A percentile compares a stretch with the other conserved stretches of the same genome.
Evolutionary conservation across 192 early-diverging fungal species (phyloP).

Genomic region (Podila horticola): DNA sequence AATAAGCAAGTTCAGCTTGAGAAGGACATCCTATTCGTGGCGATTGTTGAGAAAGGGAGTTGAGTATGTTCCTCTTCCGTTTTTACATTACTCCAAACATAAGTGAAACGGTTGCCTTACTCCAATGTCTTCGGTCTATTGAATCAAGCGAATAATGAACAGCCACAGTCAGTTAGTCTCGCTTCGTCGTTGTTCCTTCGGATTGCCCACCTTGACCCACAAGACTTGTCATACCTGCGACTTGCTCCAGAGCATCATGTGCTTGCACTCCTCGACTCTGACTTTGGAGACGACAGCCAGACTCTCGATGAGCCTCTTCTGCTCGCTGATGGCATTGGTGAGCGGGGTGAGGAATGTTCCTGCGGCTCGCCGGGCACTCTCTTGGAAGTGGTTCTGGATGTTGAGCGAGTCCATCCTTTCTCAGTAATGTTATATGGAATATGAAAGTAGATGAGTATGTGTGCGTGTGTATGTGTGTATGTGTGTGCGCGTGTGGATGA

Average conservation of each 20-base stretch:
- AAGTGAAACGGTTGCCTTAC: slow-evolving; percentile 11
- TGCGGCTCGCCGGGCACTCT: slow-evolving; percentile 31
- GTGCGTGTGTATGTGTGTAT: not conserved
- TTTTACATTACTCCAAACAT: not conserved
- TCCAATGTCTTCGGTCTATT: slow-evolving; percentile 48
- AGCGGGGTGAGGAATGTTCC: slow-evolving; percentile 38
- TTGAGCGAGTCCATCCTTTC: slow-evolving; percentile 25
- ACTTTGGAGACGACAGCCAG: slow-evolving; percentile 37
- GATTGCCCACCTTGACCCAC: no score
- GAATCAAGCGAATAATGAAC: not conserved
- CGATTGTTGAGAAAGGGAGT: not conserved
- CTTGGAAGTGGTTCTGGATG: slow-evolving; percentile 26
- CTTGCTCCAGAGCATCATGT: slow-evolving; percentile 53
- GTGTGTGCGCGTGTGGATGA: not conserved
- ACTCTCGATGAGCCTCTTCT: slow-evolving; percentile 37
- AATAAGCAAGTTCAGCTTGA: slow-evolving; percentile 46
- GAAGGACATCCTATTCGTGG: slow-evolving; percentile 28
- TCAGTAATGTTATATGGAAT: not conserved
- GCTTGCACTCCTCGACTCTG: slow-evolving; percentile 51
- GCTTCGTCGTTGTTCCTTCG: no score
- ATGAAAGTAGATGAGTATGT: not conserved
- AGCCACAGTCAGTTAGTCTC: not conserved
- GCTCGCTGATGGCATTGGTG: slow-evolving; percentile 46
- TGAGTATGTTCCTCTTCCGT: not conserved
- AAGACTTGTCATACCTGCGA: slow-evolving; percentile 26